These are phyloP conservation scores for Cytospora piceae DNA, from an alignment of 2,329 filamentous ascomycete species.

Conservation along the genomic window DNA sequence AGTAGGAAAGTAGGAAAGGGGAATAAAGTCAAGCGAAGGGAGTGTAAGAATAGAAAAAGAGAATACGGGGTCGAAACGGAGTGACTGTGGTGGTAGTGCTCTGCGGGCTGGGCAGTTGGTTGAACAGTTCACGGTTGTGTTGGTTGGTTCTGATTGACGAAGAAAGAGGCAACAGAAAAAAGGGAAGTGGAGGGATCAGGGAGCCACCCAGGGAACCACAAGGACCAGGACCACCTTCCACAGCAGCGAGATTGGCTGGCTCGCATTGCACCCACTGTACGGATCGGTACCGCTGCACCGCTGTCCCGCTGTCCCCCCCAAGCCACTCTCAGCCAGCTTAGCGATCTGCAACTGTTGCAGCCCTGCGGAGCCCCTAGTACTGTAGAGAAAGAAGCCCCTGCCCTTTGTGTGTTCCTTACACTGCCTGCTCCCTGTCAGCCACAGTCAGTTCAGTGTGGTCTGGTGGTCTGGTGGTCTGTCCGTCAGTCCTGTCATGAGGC, in stretches of 20 bases:
- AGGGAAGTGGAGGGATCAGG: background rate
- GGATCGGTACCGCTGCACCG: too few relatives aligned
- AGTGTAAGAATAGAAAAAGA: slow-evolving; percentile 8
- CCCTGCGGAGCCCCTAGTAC: background rate
- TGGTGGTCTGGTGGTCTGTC: too few relatives aligned
- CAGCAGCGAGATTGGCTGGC: too few relatives aligned
- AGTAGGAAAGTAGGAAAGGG: background rate
- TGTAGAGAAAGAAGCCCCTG: background rate
- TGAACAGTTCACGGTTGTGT: background rate
- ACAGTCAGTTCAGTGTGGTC: too few relatives aligned
- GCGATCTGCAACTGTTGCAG: background rate
- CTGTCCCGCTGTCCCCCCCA: background rate
- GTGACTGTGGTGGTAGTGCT: background rate
- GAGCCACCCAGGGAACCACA: background rate
- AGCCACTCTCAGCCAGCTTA: slow-evolving; percentile 3
- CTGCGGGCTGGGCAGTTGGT: slow-evolving; percentile 1
- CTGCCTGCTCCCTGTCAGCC: too few relatives aligned
- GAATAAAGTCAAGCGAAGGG: background rate
- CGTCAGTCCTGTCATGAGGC: too few relatives aligned
- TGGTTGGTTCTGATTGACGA: background rate
- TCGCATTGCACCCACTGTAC: too few relatives aligned
- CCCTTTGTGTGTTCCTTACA: too few relatives aligned
- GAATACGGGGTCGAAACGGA: slow-evolving; percentile 1
- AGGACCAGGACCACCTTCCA: too few relatives aligned
- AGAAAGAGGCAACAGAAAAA: slow-evolving; percentile 7